A percentile compares a stretch with the other conserved stretches of the same genome.
Conservation (phyloP, 768 basidiomycete genomes). For the Lactarius evosmus region DNA sequence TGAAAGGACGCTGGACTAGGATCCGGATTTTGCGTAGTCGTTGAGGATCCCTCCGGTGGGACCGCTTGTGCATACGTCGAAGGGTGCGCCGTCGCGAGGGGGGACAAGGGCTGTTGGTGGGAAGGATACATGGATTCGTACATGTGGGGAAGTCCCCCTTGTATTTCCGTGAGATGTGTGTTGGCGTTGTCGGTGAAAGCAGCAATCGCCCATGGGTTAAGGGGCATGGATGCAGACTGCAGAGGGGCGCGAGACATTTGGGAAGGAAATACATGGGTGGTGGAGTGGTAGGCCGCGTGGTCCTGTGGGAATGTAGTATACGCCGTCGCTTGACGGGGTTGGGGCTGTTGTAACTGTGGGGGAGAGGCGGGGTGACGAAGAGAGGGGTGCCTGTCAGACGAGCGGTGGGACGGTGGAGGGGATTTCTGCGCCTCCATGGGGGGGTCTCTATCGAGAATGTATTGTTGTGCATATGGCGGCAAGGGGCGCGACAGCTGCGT, state of each 20-base stretch:
- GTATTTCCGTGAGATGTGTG: background rate
- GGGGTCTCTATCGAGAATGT: slow-evolving; percentile 2
- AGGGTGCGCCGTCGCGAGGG: background rate
- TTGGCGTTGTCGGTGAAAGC: background rate
- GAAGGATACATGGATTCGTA: background rate
- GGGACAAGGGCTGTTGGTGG: background rate
- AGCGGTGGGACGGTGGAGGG: background rate
- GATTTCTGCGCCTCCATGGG: slow-evolving; percentile 5
- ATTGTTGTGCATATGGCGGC: slow-evolving; percentile 7
- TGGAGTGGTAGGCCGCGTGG: background rate
- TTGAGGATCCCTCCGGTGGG: slow-evolving; percentile 1
- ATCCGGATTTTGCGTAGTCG: background rate
- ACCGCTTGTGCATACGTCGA: background rate
- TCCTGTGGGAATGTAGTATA: slow-evolving; percentile 12
- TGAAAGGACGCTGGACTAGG: background rate
- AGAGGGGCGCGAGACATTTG: background rate
- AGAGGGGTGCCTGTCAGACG: background rate
- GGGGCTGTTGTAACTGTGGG: slow-evolving; percentile 11
- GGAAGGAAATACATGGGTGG: background rate
- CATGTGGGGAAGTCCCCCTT: background rate
- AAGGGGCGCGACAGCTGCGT: slow-evolving; percentile 7
- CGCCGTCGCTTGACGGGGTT: slow-evolving; percentile 8
- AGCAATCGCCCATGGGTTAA: background rate
- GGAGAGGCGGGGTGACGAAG: background rate
- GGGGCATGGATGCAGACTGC: background rate